Evolutionary conservation across 805 yeast species (phyloP).

Genomic region (Candida nitratophila): DNA sequence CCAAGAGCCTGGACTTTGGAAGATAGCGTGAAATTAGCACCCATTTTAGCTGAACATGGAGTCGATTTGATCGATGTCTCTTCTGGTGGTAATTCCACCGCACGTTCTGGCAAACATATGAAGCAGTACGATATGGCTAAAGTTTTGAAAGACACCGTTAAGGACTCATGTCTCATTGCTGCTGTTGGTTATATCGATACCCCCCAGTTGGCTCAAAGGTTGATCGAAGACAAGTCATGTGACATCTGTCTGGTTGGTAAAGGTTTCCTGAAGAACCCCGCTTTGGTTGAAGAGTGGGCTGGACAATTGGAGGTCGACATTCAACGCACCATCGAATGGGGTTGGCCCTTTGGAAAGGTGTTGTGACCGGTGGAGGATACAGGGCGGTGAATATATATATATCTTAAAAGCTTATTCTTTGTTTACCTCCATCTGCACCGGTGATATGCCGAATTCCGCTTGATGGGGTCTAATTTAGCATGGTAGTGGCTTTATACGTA

Average conservation of each 20-base stretch:
- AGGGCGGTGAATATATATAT: too few relatives aligned
- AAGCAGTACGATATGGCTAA: slow-evolving; percentile 33
- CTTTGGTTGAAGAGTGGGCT: slow-evolving; percentile 44
- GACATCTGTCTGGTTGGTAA: slow-evolving; percentile 44
- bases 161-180: slow-evolving; percentile 34
- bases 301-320: slow-evolving; percentile 34
- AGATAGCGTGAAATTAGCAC: slow-evolving; percentile 35
- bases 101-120: slow-evolving; percentile 25
- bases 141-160: slow-evolving; percentile 36
- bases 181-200: slow-evolving; percentile 39
- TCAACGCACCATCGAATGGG: slow-evolving; percentile 13
- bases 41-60: slow-evolving; percentile 37
- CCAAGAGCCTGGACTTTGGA: slow-evolving; percentile 35
- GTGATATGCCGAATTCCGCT: too few relatives aligned
- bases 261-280: slow-evolving; percentile 41
- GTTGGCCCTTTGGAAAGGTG: slow-evolving; percentile 9
- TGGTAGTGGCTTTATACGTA: too few relatives aligned
- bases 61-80: slow-evolving; percentile 50
- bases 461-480: too few relatives aligned
- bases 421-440: too few relatives aligned
- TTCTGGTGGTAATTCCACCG: slow-evolving; percentile 39
- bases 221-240: slow-evolving; percentile 34
- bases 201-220: slow-evolving; percentile 30
- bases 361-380: too few relatives aligned
- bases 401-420: too few relatives aligned